Percentiles rank a stretch among this genome's conserved stretches.
Evolutionary conservation across 805 yeast species (phyloP).

Genomic region (Suhomyces prunicola): DNA sequence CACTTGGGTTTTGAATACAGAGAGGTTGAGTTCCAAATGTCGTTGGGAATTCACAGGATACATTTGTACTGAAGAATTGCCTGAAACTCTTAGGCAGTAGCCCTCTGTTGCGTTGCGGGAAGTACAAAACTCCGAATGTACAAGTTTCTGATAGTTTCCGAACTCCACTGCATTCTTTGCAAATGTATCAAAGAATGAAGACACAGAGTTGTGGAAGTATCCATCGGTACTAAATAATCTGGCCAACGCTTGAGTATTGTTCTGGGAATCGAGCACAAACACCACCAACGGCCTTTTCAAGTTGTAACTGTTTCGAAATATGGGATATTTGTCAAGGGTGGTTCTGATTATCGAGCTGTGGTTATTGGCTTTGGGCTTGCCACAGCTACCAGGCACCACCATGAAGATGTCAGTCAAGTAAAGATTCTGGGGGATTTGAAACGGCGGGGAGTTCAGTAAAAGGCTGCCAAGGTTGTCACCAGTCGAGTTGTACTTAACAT

Average conservation of each 20-base stretch:
- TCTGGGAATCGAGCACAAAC: slow-evolving; percentile 25
- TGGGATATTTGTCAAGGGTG: slow-evolving; percentile 16
- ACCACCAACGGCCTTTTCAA: slow-evolving; percentile 36
- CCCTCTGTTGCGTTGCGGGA: slow-evolving; percentile 25
- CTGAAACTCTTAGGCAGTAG: slow-evolving; percentile 37
- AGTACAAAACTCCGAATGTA: slow-evolving; percentile 45
- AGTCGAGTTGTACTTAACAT: slow-evolving; percentile 9
- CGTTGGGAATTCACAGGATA: slow-evolving; percentile 17
- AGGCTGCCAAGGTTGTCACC: slow-evolving; percentile 19
- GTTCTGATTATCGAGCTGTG: slow-evolving; percentile 9
- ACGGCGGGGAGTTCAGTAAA: slow-evolving; percentile 34
- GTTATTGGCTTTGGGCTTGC: slow-evolving; percentile 6
- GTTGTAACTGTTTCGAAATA: slow-evolving; percentile 22
- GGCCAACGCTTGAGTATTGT: background rate
- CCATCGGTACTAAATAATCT: slow-evolving; percentile 19
- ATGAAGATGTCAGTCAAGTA: slow-evolving; percentile 36
- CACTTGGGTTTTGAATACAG: background rate
- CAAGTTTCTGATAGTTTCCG: slow-evolving; percentile 27
- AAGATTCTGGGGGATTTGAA: slow-evolving; percentile 33
- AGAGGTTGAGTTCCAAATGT: background rate
- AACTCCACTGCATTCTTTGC: slow-evolving; percentile 39
- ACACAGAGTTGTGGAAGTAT: slow-evolving; percentile 12
- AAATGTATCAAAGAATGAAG: slow-evolving; percentile 38
- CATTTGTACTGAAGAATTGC: slow-evolving; percentile 22
- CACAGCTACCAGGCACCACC: slow-evolving; percentile 31